Base-by-base conservation (phyloP, 2,329 filamentous ascomycete species). In the Fusarium austroafricanum region DNA sequence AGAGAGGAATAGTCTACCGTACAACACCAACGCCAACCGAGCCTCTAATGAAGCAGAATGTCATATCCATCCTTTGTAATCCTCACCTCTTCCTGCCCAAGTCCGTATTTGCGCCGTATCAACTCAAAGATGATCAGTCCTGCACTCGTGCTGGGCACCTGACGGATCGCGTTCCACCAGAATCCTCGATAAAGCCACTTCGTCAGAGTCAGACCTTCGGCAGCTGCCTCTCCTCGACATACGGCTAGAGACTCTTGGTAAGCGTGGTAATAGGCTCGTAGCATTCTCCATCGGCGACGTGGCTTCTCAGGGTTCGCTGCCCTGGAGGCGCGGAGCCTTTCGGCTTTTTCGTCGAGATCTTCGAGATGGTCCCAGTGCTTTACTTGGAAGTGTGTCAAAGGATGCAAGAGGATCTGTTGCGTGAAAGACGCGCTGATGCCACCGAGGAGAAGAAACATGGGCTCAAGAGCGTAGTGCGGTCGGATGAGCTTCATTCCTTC, bases 41-140 rank as follows among this genome's bases (percentile, higher is more conserved):
- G 10, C 35, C 43, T 20, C 67, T 55, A 79, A 50, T 75, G 68
- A 17, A 93, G 80, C 65, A 92, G 72, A 71, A 94, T 92, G 71
- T 92, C 89, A 70, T 92, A 92, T 2, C 90, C 89, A 67, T 91
- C 90, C 75, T 87, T 87, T 47, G 84, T 86, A 53, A 92, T 92
- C 69, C 83, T 84, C 65, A 89, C 88, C 71, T 85, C 85, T 49
- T 90, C 89, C 18, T 83, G 83, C 3, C 85, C 84, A 59, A 86
- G 82, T 3, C 89, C 89, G 70, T 93, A 94, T 78, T 92, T 92
- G 35, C 91, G 83, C 57, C 92, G 82, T 37, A 93, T 88, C 43
- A 94, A 75, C 79, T 94, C 92, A 75, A 94, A 94, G 20, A 93
- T 92, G 69, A 94, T 92, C 61, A 94, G 76, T 0, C 91, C 92